These are phyloP conservation scores for Rhytidiadelphus loreus DNA, from an alignment of 225 moss, liverwort and hornwort species.

Conservation along the genomic window DNA sequence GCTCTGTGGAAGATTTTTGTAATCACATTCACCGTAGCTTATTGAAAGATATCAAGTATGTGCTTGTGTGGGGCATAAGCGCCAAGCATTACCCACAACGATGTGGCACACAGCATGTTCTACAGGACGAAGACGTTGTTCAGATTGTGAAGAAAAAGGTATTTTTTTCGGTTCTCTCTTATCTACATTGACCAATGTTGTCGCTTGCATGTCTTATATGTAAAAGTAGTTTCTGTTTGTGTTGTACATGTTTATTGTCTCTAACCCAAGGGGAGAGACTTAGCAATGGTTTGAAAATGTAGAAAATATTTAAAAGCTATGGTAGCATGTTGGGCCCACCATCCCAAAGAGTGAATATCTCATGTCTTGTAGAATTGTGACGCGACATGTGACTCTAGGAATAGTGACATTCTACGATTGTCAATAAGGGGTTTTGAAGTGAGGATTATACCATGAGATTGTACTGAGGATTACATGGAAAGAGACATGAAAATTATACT, in stretches of 20 bases:
- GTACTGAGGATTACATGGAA: not conserved
- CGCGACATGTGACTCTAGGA: not conserved
- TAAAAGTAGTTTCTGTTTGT: not conserved
- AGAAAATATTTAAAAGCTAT: not conserved
- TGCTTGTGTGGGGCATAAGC: slow-evolving; percentile 93
- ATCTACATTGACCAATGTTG: not conserved
- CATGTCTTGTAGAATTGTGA: not conserved
- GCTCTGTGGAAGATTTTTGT: slow-evolving; percentile 95
- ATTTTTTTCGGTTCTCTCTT: not conserved
- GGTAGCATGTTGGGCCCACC: not conserved
- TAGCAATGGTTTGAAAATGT: not conserved
- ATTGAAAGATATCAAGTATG: slow-evolving; percentile 92
- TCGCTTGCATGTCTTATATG: not conserved
- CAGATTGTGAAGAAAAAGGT: slow-evolving; percentile 99
- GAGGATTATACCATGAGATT: not conserved
- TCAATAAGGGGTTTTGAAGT: not conserved
- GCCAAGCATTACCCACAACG: slow-evolving; percentile 98
- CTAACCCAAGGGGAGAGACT: not conserved
- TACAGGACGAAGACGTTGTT: slow-evolving; percentile 94
- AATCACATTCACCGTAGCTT: slow-evolving; percentile 96
- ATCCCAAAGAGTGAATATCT: not conserved
- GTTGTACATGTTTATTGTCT: not conserved
- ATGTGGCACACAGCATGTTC: slow-evolving; percentile 86
- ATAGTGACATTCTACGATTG: not conserved
- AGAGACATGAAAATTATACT: not conserved